Evolutionary conservation across 2,329 filamentous ascomycete species (phyloP).

Genomic region (Niveomyces coronatus): DNA sequence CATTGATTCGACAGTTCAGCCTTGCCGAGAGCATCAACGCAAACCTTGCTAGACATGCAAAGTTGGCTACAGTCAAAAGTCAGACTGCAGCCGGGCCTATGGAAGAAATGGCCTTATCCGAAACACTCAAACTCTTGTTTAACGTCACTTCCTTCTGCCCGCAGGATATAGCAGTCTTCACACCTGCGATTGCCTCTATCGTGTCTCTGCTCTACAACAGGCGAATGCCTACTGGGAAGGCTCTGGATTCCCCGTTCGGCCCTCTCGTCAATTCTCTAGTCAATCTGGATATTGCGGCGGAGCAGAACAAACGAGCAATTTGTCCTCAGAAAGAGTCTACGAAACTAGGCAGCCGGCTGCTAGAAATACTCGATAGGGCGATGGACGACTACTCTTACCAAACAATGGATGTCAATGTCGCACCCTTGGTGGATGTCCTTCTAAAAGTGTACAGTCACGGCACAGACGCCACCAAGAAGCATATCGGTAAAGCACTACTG

Average conservation of each 20-base stretch:
- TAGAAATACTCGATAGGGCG: conserved; percentile 59
- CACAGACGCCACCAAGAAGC: conserved; percentile 46
- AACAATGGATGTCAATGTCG: conserved; percentile 63
- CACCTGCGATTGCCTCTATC: conserved; percentile 57
- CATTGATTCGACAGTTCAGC: conserved; percentile 32
- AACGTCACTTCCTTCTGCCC: conserved; percentile 72
- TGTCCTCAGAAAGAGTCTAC: conserved; percentile 56
- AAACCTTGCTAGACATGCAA: conserved; percentile 62
- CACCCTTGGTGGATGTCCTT: conserved; percentile 66
- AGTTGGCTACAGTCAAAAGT: conserved; percentile 22
- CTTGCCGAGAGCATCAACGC: conserved; percentile 50
- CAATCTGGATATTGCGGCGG: conserved; percentile 59
- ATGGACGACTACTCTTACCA: conserved; percentile 48
- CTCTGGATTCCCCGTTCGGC: conserved; percentile 62
- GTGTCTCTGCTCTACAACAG: conserved; percentile 56
- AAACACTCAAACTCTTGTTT: conserved; percentile 81
- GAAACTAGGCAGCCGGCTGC: conserved; percentile 51
- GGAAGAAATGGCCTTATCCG: conserved; percentile 69
- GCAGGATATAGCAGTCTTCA: conserved; percentile 51
- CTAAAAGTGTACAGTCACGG: conserved; percentile 61
- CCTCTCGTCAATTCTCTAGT: conserved; percentile 71
- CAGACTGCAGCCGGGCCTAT: conserved; percentile 41
- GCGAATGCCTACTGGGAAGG: conserved; percentile 47
- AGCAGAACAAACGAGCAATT: conserved; percentile 42
- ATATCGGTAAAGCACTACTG: conserved; percentile 58